Percentiles rank a stretch among this genome's conserved stretches.
phyloP scores from a whole-genome alignment of 2,329 filamentous ascomycete genomes.

The Paracoccidioides brasiliensis region DNA sequence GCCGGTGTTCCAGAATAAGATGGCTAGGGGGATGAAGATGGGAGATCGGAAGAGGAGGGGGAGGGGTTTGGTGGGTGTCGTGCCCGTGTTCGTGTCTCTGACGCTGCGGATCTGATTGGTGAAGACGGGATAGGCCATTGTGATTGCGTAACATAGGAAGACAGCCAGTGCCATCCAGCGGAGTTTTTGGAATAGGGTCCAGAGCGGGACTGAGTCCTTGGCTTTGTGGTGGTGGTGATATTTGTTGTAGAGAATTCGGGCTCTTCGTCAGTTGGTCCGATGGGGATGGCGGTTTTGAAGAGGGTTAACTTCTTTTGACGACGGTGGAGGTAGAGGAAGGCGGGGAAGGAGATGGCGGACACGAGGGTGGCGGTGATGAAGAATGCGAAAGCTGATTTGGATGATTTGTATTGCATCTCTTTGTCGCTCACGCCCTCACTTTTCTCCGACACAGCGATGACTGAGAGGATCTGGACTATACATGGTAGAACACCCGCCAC shows the following conservation, averaged over 20 bases:
- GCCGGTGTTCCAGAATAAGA: slow-evolving; percentile 87
- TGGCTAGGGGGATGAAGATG: slow-evolving; percentile 78
- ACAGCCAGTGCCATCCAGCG: slow-evolving; percentile 65
- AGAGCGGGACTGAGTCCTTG: slow-evolving; percentile 45
- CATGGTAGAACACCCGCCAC: slow-evolving; percentile 83
- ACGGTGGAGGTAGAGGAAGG: slow-evolving; percentile 60
- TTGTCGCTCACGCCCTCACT: slow-evolving; percentile 24
- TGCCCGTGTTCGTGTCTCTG: slow-evolving; percentile 18
- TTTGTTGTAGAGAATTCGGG: slow-evolving; percentile 30
- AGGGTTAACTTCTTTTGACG: slow-evolving; percentile 26
- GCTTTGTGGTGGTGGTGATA: slow-evolving; percentile 13
- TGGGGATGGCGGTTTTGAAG: slow-evolving; percentile 19
- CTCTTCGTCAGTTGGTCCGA: slow-evolving; percentile 30
- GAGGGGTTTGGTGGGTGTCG: slow-evolving; percentile 31
- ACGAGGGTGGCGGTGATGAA: slow-evolving; percentile 78
- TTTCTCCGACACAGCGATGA: slow-evolving; percentile 49
- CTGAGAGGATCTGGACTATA: slow-evolving; percentile 72
- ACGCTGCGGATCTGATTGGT: slow-evolving; percentile 54
- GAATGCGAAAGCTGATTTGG: slow-evolving; percentile 71
- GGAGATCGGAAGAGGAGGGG: slow-evolving; percentile 51
- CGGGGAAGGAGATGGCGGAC: slow-evolving; percentile 54
- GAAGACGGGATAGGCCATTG: slow-evolving; percentile 94
- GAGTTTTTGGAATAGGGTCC: slow-evolving; percentile 60
- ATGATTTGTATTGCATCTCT: slow-evolving; percentile 35
- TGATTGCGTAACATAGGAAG: slow-evolving; percentile 66